Conservation (phyloP, 129 eudicot species). For the Smallanthus sonchifolius region DNA sequence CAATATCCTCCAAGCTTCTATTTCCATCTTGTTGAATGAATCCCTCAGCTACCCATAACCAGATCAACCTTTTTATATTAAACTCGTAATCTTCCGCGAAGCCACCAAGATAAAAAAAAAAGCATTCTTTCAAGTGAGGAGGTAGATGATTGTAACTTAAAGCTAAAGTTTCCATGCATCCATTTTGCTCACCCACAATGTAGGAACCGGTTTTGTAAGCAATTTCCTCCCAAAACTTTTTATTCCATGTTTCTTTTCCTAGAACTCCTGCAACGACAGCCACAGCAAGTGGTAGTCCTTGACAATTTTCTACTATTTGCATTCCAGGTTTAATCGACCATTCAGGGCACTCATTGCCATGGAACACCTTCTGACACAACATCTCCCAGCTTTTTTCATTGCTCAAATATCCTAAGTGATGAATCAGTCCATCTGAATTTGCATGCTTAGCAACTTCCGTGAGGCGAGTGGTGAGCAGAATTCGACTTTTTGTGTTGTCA, state of each 20-base stretch:
- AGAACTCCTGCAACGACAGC: constrained; percentile 33
- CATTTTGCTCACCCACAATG: neutral
- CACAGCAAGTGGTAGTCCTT: constrained; percentile 36
- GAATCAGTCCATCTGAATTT: neutral
- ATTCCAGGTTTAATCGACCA: constrained; percentile 6
- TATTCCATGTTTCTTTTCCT: neutral
- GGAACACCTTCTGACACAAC: constrained; percentile 18
- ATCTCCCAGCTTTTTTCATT: constrained; percentile 21
- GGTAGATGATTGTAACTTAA: no score
- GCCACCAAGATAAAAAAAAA: no score
- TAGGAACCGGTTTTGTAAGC: neutral
- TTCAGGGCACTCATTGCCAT: neutral
- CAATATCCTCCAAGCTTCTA: no score
- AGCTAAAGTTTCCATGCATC: neutral
- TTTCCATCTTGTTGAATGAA: no score
- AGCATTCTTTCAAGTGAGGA: no score
- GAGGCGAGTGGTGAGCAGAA: constrained; percentile 27
- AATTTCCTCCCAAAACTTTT: constrained; percentile 1
- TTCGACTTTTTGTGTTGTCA: neutral
- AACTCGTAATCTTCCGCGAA: no score
- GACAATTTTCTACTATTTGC: constrained; percentile 23
- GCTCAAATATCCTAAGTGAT: neutral
- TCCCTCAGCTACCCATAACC: no score
- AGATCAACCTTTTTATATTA: no score
- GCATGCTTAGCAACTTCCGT: constrained; percentile 8